A percentile compares a stretch with the other conserved stretches of the same genome.
These are phyloP conservation scores for Phascolomyces articulosus DNA, from an alignment of 371 early-diverging fungal genomes.

Conservation along the genomic window DNA sequence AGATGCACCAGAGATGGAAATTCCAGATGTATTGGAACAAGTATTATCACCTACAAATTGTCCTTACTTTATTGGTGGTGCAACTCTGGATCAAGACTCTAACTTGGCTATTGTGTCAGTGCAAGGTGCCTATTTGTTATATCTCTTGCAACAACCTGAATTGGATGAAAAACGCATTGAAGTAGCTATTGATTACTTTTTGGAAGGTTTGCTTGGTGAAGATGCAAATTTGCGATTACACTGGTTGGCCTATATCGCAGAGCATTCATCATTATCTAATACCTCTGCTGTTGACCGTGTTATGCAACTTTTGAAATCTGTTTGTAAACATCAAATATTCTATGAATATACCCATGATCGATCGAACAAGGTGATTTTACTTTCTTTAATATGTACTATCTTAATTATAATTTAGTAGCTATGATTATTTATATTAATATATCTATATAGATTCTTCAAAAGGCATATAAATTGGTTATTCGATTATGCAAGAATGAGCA, in stretches of 20 bases:
- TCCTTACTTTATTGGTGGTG: conserved; percentile 62
- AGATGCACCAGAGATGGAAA: conserved; percentile 23
- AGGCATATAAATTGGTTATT: conserved; percentile 36
- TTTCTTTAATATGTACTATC: too few species aligned
- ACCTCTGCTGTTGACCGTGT: conserved; percentile 30
- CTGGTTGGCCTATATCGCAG: conserved; percentile 57
- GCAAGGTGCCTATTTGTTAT: conserved; percentile 65
- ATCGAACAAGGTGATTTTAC: neutral
- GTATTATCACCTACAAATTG: conserved; percentile 49
- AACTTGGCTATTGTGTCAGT: conserved; percentile 56
- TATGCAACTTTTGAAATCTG: conserved; percentile 29
- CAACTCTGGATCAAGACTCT: conserved; percentile 58
- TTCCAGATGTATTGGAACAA: conserved; percentile 20
- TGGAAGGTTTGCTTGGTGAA: conserved; percentile 52
- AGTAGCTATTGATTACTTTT: conserved; percentile 58
- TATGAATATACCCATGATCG: conserved; percentile 14
- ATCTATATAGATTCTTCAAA: conserved; percentile 5
- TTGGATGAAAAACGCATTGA: conserved; percentile 38
- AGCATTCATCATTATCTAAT: conserved; percentile 22
- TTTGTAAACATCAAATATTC: conserved; percentile 30
- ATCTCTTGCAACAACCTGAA: conserved; percentile 39
- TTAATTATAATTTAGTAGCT: too few species aligned
- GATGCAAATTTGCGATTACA: conserved; percentile 51
- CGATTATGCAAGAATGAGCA: conserved; percentile 41
- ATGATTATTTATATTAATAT: too few species aligned